These are phyloP conservation scores for Calonectria montana DNA, from an alignment of 2,329 filamentous ascomycete genomes.

Conservation along the genomic window DNA sequence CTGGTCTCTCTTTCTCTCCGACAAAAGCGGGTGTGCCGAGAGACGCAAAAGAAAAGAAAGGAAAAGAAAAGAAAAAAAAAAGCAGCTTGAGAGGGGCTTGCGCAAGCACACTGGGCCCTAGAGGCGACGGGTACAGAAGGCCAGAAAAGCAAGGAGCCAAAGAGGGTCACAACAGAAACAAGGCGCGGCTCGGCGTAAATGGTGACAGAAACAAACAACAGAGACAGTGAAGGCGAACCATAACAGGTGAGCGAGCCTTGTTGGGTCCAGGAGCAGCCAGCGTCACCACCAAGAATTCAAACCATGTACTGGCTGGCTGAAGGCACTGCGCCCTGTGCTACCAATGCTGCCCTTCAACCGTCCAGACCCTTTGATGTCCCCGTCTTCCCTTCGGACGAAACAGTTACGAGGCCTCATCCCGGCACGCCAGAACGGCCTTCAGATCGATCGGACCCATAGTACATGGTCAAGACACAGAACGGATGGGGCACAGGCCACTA, in stretches of 20 bases:
- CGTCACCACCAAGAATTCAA: constrained; percentile 6
- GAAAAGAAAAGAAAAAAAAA: constrained; percentile 30
- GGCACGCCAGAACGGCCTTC: neutral
- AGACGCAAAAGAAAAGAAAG: constrained; percentile 12
- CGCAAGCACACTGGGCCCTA: neutral
- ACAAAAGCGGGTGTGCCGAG: neutral
- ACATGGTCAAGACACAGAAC: constrained; percentile 34
- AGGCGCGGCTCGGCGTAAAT: constrained; percentile 1
- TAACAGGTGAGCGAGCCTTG: constrained; percentile 2
- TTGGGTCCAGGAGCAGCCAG: constrained; percentile 20
- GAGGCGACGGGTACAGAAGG: neutral
- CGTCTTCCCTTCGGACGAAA: constrained; percentile 9
- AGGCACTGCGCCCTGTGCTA: constrained; percentile 8
- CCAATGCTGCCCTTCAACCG: constrained; percentile 13
- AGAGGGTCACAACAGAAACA: neutral
- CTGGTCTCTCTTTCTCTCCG: neutral
- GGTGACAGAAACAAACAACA: constrained; percentile 7
- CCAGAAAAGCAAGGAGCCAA: constrained; percentile 3
- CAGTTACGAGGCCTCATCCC: constrained; percentile 15
- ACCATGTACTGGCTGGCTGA: constrained; percentile 28
- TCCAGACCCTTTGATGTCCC: constrained; percentile 27
- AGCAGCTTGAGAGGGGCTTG: neutral
- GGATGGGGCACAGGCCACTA: constrained; percentile 24
- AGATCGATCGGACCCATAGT: constrained; percentile 34
- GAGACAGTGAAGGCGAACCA: neutral